Conservation (phyloP, 192 early-diverging fungal genomes). For the Funneliformis geosporum region DNA sequence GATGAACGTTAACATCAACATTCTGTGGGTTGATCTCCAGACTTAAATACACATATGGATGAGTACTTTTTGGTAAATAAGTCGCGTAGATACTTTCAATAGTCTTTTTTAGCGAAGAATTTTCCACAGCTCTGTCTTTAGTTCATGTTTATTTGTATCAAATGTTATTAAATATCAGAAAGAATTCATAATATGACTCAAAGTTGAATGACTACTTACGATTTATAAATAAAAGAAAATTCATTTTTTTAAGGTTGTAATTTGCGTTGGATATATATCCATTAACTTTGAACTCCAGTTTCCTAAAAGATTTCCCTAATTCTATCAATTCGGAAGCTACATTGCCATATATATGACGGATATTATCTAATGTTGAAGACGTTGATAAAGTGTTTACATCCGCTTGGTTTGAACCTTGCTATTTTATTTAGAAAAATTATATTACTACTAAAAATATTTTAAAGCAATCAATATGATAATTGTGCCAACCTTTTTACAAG, state of each 20-base stretch:
- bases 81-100: constrained; percentile 80
- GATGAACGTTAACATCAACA: constrained; percentile 98
- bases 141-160: neutral
- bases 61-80: constrained; percentile 81
- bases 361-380: constrained; percentile 70
- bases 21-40: constrained; percentile 85
- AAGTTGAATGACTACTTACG: constrained; percentile 56
- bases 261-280: constrained; percentile 90
- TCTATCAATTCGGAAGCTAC: constrained; percentile 78
- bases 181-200: neutral
- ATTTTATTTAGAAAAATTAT: constrained; percentile 23
- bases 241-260: constrained; percentile 82
- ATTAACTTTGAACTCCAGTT: constrained; percentile 62
- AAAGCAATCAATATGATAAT: neutral
- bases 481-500: constrained; percentile 79
- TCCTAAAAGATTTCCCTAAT: constrained; percentile 51
- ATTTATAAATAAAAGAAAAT: constrained; percentile 94
- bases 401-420: constrained; percentile 67
- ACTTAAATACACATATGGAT: constrained; percentile 90
- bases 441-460: neutral
- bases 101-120: constrained; percentile 73
- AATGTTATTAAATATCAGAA: constrained; percentile 10
- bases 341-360: constrained; percentile 84
- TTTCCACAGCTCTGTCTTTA: constrained; percentile 83
- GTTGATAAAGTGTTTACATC: constrained; percentile 75